Evolutionary conservation across 441 rosid species (phyloP), one percentile per base, ranked within the genome.

Genomic region (Pelargonium australe): DNA sequence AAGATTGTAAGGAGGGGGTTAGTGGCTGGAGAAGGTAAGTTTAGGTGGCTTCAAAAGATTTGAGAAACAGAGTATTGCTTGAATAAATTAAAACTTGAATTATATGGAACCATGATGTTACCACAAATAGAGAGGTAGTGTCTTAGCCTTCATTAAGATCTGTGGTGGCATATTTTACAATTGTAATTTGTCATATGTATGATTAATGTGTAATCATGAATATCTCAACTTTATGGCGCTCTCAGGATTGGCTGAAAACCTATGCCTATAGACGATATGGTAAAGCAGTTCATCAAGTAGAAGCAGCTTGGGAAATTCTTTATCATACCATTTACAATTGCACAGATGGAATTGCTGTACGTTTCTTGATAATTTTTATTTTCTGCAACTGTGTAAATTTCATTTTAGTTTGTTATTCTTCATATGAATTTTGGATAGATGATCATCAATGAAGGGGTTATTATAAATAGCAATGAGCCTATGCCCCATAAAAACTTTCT

Each of bases 221-320:
- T 53, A 20, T 7, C 69, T 72, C 55, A 43, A 51, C 53, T 69
- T 65, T 75, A 8, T 58, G 70, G 51, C 63, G 73, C 68, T 73
- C 76, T 71, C 63, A 95, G 99, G 86, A 89, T 70, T 95, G 99
- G 97, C 73, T 92, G 76, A 86, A 87, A 83, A 80, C 79, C 45
- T 95, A 92, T 71, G 77, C 92, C 69, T 81, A 31, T 65, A 83
- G 99, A 81, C 85, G 97, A 45, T 95, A 95, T 80, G 96, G 96
- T 79, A 90, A 89, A 85, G 81, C 78, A 63, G 83, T 83, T 77
- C 78, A 17, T 76, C 77, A 80, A 72, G 72, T 79, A 37, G 85
- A 84, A 76, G 86, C 83, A 58, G 94, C 99, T 66, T 95, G 99
- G 99, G 78, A 89, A 69, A 86, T 89, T 76, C 89, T 95, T 14